These are phyloP conservation scores for Turnera subulata DNA, from an alignment of 345 rosid genomes.

Conservation along the genomic window DNA sequence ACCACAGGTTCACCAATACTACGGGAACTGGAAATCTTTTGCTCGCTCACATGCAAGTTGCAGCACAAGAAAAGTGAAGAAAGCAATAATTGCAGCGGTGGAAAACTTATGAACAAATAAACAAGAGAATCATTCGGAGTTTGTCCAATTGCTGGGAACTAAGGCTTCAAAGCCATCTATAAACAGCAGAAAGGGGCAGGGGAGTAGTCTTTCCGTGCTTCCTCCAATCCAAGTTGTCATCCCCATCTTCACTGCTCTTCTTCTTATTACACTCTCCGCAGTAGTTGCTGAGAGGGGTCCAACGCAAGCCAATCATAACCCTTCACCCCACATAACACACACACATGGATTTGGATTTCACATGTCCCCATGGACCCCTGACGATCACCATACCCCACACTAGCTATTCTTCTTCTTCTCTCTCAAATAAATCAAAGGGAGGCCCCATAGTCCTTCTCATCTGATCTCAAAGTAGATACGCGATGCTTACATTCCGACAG, in stretches of 20 bases:
- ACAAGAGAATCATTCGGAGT: conserved; percentile 25
- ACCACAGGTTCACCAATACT: neutral
- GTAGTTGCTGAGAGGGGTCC: conserved; percentile 43
- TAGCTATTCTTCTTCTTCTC: conserved; percentile 24
- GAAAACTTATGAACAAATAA: conserved; percentile 21
- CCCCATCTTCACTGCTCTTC: conserved; percentile 23
- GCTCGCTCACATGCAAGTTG: conserved; percentile 24
- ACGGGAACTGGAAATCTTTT: conserved; percentile 20
- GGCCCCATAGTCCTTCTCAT: conserved; percentile 41
- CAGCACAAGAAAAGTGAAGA: conserved; percentile 8
- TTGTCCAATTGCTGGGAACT: conserved; percentile 37
- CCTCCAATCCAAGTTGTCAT: conserved; percentile 31
- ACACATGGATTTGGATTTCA: conserved; percentile 33
- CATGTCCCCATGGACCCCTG: conserved; percentile 36
- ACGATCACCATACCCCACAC: conserved; percentile 32
- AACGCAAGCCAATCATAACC: conserved; percentile 29
- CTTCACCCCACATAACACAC: conserved; percentile 35
- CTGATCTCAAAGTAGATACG: conserved; percentile 44
- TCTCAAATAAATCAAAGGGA: conserved; percentile 31
- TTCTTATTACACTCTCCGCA: conserved; percentile 9
- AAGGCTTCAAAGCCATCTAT: conserved; percentile 23
- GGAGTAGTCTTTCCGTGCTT: conserved; percentile 32
- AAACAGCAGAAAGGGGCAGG: conserved; percentile 23
- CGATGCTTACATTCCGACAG: conserved; percentile 40
- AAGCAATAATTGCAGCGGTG: conserved; percentile 22